Base-by-base conservation (phyloP, 306 rosid species). In the Ormosia emarginata region DNA sequence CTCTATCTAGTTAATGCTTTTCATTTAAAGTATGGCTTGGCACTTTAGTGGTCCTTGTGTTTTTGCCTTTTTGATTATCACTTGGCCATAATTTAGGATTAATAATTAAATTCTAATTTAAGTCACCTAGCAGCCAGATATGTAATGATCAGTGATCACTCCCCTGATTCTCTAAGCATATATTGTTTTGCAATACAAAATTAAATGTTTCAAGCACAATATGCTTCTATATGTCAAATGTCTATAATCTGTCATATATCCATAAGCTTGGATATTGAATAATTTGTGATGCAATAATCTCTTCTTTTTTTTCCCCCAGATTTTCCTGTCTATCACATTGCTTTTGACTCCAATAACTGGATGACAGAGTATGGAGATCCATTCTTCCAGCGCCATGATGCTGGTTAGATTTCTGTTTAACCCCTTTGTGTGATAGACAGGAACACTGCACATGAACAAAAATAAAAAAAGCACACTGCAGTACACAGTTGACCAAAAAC, bases 271-370 rank as follows among this genome's bases (percentile, higher is more conserved):
- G 58, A 29, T 67, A 18, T 47, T 18, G 32, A 75, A n/a, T 69
- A 46, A 65, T 46, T n/a, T n/a, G 36, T 50, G 30, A 13, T 47
- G 61, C 63, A 75, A 86, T 82, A 30, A 49, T 75, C 33, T 79
- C 61, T 32, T 49, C n/a, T 8, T 36, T 79, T 24, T n/a, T 34
- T 53, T 13, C 43, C 32, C 37, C 11, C 64, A 95, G 99, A 93
- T 87, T 93, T 95, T 89, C 97, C 99, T 12, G 97, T 91, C 62
- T 95, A 95, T 74, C 99, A 95, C 87, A 95, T 97, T 57, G 97
- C 97, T 65, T 95, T 89, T 14, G 99, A 95, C 82, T 88, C 97
- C 40, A 93, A 89, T 82, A 87, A 89, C 73, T 95, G 99, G 99
- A 95, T 95, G 99, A 87, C 71, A 70, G 85, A 83, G 47, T 80